phyloP scores from a whole-genome alignment of 306 rosid genomes.

The Inga laurina region DNA sequence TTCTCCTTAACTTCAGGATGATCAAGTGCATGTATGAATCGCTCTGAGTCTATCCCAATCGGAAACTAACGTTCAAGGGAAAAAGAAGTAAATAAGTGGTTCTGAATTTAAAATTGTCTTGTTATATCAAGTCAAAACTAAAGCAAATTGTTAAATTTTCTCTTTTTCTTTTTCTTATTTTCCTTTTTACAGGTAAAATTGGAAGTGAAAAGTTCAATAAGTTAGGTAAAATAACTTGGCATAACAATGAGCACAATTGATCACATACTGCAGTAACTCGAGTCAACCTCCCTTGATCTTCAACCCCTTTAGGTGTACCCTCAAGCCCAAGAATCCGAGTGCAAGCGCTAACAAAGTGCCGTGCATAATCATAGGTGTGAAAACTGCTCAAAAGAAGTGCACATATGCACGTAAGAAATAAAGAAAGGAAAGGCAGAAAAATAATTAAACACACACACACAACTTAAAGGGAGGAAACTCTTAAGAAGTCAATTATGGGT shows the following conservation, averaged over 20 bases:
- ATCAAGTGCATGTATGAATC: constrained; percentile 75
- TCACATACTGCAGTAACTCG: constrained; percentile 82
- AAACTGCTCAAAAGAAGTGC: constrained; percentile 45
- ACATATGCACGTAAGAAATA: neutral
- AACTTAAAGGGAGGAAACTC: neutral
- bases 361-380: constrained; percentile 88
- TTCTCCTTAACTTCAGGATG: constrained; percentile 49
- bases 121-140: constrained; percentile 1
- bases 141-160: constrained; percentile 1
- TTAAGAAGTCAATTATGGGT: neutral
- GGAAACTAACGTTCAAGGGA: constrained; percentile 67
- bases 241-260: neutral
- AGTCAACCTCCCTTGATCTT: constrained; percentile 84
- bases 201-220: neutral
- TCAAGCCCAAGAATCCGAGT: constrained; percentile 89
- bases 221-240: neutral
- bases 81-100: constrained; percentile 27
- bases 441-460: neutral
- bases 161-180: neutral
- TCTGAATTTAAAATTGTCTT: constrained; percentile 11
- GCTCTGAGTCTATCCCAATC: constrained; percentile 78
- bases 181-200: neutral
- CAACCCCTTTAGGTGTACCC: constrained; percentile 91
- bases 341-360: constrained; percentile 88
- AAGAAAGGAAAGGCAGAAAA: constrained; percentile 31